phyloP scores from a whole-genome alignment of 768 basidiomycete species.

The Sporobolomyces phaffii region DNA sequence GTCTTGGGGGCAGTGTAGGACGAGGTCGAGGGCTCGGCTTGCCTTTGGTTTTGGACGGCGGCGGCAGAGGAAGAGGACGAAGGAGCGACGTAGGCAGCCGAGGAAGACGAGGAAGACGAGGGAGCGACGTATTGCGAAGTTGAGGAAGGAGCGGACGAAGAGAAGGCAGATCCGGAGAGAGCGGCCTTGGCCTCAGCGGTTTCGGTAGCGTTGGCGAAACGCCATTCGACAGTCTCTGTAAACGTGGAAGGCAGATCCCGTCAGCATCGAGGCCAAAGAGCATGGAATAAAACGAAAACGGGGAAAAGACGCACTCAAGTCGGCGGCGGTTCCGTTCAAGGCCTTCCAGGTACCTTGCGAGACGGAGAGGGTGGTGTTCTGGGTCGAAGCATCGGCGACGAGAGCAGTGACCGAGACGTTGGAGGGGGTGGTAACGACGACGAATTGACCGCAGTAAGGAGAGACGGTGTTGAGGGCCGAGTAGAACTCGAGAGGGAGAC shows the following conservation, averaged over 20 bases:
- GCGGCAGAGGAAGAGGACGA: conserved; percentile 14
- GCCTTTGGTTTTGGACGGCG: conserved; percentile 5
- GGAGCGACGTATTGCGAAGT: too few relatives aligned
- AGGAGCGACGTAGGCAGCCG: conserved; percentile 29
- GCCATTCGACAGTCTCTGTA: conserved; percentile 33
- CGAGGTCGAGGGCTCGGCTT: conserved; percentile 17
- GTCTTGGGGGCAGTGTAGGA: conserved; percentile 28
- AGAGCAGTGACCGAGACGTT: conserved; percentile 58
- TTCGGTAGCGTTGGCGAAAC: conserved; percentile 39
- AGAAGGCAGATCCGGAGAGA: conserved; percentile 51
- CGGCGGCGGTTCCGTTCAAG: conserved; percentile 12
- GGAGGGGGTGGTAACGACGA: conserved; percentile 62
- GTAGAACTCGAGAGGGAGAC: conserved; percentile 56
- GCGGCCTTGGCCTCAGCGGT: conserved; percentile 49
- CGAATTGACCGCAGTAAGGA: conserved; percentile 59
- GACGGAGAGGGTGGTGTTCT: conserved; percentile 29
- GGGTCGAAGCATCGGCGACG: conserved; percentile 62
- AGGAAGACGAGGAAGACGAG: conserved; percentile 37
- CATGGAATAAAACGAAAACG: background rate
- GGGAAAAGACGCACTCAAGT: conserved; percentile 13
- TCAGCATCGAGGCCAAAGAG: conserved; percentile 60
- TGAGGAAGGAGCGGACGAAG: conserved; percentile 56
- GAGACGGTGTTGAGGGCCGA: conserved; percentile 49
- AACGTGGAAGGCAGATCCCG: conserved; percentile 47
- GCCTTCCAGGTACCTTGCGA: conserved; percentile 49